phyloP scores from a whole-genome alignment of 192 early-diverging fungal genomes.

The Coemansia sp. region DNA sequence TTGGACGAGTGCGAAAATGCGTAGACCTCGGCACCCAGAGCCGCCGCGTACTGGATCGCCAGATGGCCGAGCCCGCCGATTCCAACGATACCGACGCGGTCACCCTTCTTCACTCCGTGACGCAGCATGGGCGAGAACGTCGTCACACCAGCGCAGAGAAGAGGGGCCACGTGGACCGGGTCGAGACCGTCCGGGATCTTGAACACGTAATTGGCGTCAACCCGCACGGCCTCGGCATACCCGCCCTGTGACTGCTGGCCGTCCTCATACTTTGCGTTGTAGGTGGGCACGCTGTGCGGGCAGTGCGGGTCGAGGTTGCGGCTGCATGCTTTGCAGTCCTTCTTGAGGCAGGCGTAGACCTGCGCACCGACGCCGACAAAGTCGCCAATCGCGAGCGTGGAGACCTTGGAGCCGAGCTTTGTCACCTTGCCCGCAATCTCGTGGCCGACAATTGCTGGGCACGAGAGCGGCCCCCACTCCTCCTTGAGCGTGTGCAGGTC shows the following conservation, averaged over 20 bases:
- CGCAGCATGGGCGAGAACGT: conserved; percentile 67
- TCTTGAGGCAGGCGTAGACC: conserved; percentile 54
- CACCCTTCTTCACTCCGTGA: conserved; percentile 58
- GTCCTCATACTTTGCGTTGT: conserved; percentile 54
- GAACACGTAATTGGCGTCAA: conserved; percentile 61
- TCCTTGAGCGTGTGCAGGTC: conserved; percentile 68
- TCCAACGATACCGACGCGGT: conserved; percentile 68
- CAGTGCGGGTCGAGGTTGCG: conserved; percentile 46
- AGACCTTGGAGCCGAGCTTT: conserved; percentile 26
- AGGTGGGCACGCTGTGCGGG: conserved; percentile 44
- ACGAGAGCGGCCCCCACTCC: conserved; percentile 54
- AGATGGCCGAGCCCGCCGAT: conserved; percentile 78
- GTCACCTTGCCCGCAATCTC: conserved; percentile 66
- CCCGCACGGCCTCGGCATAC: conserved; percentile 60
- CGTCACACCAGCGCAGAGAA: conserved; percentile 81
- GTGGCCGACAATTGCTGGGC: conserved; percentile 60
- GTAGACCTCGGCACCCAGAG: conserved; percentile 49
- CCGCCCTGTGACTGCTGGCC: conserved; percentile 56
- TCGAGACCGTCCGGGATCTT: conserved; percentile 55
- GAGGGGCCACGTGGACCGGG: conserved; percentile 60
- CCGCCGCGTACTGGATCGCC: conserved; percentile 61
- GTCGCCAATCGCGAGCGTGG: conserved; percentile 61
- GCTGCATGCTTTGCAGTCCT: conserved; percentile 54
- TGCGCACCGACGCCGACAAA: conserved; percentile 66
- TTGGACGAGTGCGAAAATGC: conserved; percentile 57